Base-by-base conservation (phyloP, 2,329 filamentous ascomycete genomes). In the Apiospora sp. region DNA sequence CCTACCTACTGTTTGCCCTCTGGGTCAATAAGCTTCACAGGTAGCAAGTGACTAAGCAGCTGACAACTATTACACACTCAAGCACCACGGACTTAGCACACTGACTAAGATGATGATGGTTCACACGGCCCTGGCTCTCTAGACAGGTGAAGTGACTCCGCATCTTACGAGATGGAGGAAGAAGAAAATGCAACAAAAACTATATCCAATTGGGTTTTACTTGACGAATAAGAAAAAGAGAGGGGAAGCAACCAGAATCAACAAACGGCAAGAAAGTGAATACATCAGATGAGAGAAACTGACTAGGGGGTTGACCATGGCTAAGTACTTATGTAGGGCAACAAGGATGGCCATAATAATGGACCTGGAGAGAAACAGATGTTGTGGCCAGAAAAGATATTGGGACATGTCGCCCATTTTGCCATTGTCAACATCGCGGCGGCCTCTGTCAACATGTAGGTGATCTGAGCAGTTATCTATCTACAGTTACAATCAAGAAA, bases 81-180 rank as follows among this genome's bases (percentile, higher is more conserved):
- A 24, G n/a, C 13, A 51, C 10, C 49, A 51, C 49, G 49, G 49
- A 51, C 49, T 14, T n/a, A 64, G 1, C 34, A 41, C 30, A 22
- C 19, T 64, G 58, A 22, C 19, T n/a, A n/a, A 37, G 34, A 30
- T 4, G 34, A 30, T 4, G 34, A 30, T 64, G 58, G 34, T 19
- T 41, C 22, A 64, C 58, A 64, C 58, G 34, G 58, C 34, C 34
- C 34, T 64, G 58, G 58, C 58, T 41, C 58, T 14, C 22, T 41
- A 22, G n/a, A 22, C 19, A n/a, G 46, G n/a, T 22, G 3, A 22
- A 4, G 22, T 22, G 46, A 49, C 46, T n/a, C 46, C 46, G 46
- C 46, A 19, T 49, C 46, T 49, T n/a, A 6, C 37, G 7, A 10
- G 37, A 41, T 30, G 27, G 27, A 8, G 22, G 19, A 49, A 49